Base-by-base conservation (phyloP, 164 flowering plant genomes). In the Tetracentron sinense region DNA sequence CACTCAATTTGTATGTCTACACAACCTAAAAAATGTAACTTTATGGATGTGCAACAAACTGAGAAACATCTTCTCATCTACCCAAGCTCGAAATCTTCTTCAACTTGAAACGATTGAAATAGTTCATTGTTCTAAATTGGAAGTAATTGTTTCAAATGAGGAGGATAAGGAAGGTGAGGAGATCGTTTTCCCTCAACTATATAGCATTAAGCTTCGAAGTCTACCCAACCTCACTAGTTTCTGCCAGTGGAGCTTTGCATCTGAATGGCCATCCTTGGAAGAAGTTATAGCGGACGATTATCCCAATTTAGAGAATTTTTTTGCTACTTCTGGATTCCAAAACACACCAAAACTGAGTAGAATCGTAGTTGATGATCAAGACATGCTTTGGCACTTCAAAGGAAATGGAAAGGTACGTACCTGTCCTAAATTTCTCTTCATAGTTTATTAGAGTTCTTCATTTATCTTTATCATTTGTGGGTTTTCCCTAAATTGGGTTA, bases 181-280 rank as follows among this genome's bases (percentile, higher is more conserved):
- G n/a, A 55, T 53, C 7, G 10, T 22, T 10, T 27, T 53, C 15
- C 56, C 28, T 10, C 3, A 25, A 2, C 25, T 53, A 30, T 23
- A 53, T 29, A 25, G 11, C 11, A 23, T 53, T 11, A 10, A 12
- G 15, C 30, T 53, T 14, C 30, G 0, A 25, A 11, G 8, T 53
- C 56, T 53, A 7, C 56, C 56, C 16, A 49, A 49, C 25, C 53
- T 49, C 22, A 49, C 10, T 6, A 49, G 53, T 49, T 49, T 49
- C 53, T 49, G n/a, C 8, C 21, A 12, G 8, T 12, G 44, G 14
- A 38, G 4, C 14, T 8, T 16, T 38, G 1, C 8, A 3, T 8
- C 14, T 38, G 44, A 38, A 38, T 38, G 4, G 15, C 44, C 44
- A 8, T 38, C 44, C 44, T 38, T 38, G 44, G 44, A 38, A 8